Conservation (phyloP, 768 basidiomycete genomes). For the Chalciporus chontae region DNA sequence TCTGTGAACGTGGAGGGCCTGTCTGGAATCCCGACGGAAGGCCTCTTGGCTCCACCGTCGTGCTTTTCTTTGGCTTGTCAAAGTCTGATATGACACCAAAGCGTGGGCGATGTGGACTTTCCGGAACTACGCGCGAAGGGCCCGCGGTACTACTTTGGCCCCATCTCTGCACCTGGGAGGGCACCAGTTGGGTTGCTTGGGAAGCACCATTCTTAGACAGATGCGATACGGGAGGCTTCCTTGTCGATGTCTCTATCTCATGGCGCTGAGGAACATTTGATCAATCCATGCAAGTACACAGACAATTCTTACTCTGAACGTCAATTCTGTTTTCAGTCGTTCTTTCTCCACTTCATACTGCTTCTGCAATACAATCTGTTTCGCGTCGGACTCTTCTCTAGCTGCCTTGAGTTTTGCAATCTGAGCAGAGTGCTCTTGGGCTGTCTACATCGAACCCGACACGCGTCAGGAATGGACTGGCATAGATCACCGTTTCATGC, state of each 20-base stretch:
- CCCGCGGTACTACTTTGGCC: slow-evolving; percentile 24
- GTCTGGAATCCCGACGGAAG: slow-evolving; percentile 27
- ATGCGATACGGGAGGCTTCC: slow-evolving; percentile 46
- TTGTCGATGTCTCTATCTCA: slow-evolving; percentile 55
- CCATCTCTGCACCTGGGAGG: slow-evolving; percentile 40
- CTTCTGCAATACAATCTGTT: slow-evolving; percentile 52
- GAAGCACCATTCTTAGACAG: slow-evolving; percentile 43
- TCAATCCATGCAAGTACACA: slow-evolving; percentile 11
- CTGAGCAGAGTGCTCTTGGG: slow-evolving; percentile 57
- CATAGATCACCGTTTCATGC: not conserved
- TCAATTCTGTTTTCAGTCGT: slow-evolving; percentile 61
- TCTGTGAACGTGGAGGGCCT: slow-evolving; percentile 19
- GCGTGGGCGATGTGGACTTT: slow-evolving; percentile 39
- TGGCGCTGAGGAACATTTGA: slow-evolving; percentile 49
- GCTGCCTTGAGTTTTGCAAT: slow-evolving; percentile 53
- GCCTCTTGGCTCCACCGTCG: slow-evolving; percentile 14
- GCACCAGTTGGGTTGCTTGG: slow-evolving; percentile 38
- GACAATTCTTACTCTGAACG: slow-evolving; percentile 55
- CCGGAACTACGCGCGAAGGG: slow-evolving; percentile 28
- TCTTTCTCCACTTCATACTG: slow-evolving; percentile 68
- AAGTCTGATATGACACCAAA: slow-evolving; percentile 28
- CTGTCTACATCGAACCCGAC: slow-evolving; percentile 36
- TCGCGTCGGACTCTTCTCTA: slow-evolving; percentile 59
- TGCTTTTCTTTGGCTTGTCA: slow-evolving; percentile 18
- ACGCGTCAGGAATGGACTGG: not conserved